Evolutionary conservation across 768 basidiomycete species (phyloP).

Genomic region (Russula virescens): DNA sequence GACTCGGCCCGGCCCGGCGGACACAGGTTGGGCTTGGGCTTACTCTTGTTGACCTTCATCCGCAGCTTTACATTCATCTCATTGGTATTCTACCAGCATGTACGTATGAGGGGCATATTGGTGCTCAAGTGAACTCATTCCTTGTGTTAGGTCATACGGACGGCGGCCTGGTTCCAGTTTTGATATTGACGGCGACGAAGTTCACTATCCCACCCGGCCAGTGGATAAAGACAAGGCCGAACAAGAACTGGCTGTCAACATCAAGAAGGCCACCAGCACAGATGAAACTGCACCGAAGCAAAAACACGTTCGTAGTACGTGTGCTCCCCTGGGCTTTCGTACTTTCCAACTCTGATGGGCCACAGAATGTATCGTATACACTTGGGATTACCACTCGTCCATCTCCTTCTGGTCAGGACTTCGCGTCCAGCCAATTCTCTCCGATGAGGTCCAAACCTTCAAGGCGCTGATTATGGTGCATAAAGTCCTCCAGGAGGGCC

Average conservation of each 20-base stretch:
- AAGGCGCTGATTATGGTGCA: conserved; percentile 97
- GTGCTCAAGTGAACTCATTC: background rate
- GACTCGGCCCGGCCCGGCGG: background rate
- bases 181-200: conserved; percentile 71
- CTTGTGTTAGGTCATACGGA: conserved; percentile 31
- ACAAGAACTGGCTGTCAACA: conserved; percentile 85
- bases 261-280: conserved; percentile 95
- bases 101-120: background rate
- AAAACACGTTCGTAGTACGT: conserved; percentile 97
- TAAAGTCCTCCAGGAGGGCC: conserved; percentile 97
- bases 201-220: conserved; percentile 93
- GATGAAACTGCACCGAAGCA: conserved; percentile 98
- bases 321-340: background rate
- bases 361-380: conserved; percentile 95
- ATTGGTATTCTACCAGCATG: conserved; percentile 9
- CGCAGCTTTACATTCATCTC: conserved; percentile 4
- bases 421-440: conserved; percentile 91
- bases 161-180: conserved; percentile 36
- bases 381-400: conserved; percentile 98
- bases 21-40: too few relatives aligned
- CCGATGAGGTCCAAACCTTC: conserved; percentile 98
- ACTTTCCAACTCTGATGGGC: conserved; percentile 2
- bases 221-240: conserved; percentile 99
- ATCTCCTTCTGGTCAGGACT: conserved; percentile 97
- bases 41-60: background rate